Percentiles rank a stretch among this genome's conserved stretches.
Conservation (phyloP, 306 rosid species). For the Psophocarpus tetragonolobus region DNA sequence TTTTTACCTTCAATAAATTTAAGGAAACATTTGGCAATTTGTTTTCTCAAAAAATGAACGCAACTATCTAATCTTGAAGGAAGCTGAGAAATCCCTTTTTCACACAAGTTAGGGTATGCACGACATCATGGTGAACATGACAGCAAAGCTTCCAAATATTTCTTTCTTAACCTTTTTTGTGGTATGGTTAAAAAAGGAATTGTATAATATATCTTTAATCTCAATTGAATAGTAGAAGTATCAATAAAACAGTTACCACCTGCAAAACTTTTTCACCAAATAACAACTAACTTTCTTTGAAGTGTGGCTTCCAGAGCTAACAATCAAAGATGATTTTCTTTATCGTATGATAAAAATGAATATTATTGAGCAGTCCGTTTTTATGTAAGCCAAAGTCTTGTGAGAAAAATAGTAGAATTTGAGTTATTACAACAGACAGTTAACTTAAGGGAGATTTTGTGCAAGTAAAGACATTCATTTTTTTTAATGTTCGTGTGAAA, state of each 20-base stretch:
- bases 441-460: not conserved
- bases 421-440: not conserved
- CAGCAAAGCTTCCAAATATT: not conserved
- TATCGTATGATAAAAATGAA: not conserved
- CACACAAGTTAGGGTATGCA: not conserved
- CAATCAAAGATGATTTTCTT: not conserved
- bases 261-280: not conserved
- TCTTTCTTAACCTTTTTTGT: not conserved
- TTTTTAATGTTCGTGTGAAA: too few relatives aligned
- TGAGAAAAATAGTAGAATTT: not conserved
- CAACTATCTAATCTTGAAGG: not conserved
- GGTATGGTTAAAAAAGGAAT: conserved; percentile 21
- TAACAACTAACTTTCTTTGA: not conserved
- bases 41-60: not conserved
- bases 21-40: not conserved
- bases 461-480: too few relatives aligned
- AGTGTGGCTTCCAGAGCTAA: conserved; percentile 6
- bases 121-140: not conserved
- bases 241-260: not conserved
- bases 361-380: not conserved
- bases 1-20: not conserved
- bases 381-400: not conserved
- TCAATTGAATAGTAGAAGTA: not conserved
- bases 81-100: not conserved
- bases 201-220: too few relatives aligned